Evolutionary conservation across 176 grass and related monocot species (phyloP).

Genomic region (Bromus sterilis): DNA sequence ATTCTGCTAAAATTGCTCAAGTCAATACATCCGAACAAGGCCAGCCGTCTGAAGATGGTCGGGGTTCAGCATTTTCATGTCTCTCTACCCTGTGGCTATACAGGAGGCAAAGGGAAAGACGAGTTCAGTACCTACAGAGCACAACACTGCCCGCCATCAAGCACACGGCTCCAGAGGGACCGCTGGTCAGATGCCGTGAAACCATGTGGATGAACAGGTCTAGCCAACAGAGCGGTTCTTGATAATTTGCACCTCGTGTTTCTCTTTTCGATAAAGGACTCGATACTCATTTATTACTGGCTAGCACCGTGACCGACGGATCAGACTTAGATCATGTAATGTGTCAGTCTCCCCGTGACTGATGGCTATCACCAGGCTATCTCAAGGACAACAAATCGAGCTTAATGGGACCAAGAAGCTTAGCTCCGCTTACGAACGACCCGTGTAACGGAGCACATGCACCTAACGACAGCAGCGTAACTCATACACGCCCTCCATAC

Average conservation of each 20-base stretch:
- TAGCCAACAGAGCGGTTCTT: neutral
- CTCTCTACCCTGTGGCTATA: neutral
- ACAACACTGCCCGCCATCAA: neutral
- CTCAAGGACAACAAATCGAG: neutral
- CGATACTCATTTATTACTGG: neutral
- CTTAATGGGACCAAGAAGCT: neutral
- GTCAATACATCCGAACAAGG: neutral
- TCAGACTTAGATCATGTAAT: neutral
- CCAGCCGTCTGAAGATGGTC: neutral
- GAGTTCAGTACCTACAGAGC: neutral
- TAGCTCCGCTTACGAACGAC: neutral
- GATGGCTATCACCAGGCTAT: neutral
- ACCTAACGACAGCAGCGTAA: neutral
- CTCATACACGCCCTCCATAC: neutral
- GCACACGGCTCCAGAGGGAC: neutral
- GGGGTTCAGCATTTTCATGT: neutral
- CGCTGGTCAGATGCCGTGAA: conserved; percentile 16
- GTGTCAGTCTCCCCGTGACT: neutral
- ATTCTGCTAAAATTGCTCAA: too few relatives aligned
- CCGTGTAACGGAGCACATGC: neutral
- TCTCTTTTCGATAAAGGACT: too few relatives aligned
- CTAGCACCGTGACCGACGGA: too few relatives aligned
- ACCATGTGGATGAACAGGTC: conserved; percentile 34
- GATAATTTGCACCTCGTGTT: neutral
- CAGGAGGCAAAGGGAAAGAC: neutral